A percentile compares a stretch with the other conserved stretches of the same genome.
phyloP scores from a whole-genome alignment of 768 basidiomycete genomes.

The Mycena metata region DNA sequence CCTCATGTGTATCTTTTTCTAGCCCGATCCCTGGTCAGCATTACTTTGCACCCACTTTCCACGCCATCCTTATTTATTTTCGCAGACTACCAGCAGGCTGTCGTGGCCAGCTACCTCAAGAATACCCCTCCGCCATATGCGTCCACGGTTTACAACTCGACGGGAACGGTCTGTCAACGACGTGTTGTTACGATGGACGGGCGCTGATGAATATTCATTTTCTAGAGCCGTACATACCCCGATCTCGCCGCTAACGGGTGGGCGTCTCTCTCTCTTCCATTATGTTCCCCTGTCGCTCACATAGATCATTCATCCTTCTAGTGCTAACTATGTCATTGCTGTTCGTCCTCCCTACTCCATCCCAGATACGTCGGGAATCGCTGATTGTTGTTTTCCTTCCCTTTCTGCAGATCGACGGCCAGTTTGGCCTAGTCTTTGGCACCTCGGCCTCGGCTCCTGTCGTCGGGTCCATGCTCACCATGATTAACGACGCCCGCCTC shows the following conservation, averaged over 20 bases:
- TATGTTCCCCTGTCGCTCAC: constrained; percentile 7
- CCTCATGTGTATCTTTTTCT: not conserved
- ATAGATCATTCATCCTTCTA: constrained; percentile 26
- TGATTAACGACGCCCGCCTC: constrained; percentile 68
- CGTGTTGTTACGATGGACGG: not conserved
- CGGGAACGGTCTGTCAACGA: constrained; percentile 44
- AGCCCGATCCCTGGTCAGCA: no score
- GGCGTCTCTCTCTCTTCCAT: constrained; percentile 15
- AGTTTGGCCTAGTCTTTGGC: constrained; percentile 58
- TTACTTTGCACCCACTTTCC: not conserved
- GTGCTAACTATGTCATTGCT: constrained; percentile 60
- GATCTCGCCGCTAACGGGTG: constrained; percentile 62
- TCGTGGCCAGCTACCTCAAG: constrained; percentile 52
- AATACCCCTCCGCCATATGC: constrained; percentile 43
- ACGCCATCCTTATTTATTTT: not conserved
- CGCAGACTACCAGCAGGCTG: constrained; percentile 53
- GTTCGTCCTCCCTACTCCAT: constrained; percentile 42
- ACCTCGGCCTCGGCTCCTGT: constrained; percentile 66
- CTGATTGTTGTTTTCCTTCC: constrained; percentile 1
- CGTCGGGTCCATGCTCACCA: constrained; percentile 61
- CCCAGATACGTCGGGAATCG: not conserved
- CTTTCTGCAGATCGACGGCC: constrained; percentile 50
- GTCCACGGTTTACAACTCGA: constrained; percentile 48
- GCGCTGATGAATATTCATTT: constrained; percentile 36
- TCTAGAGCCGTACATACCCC: constrained; percentile 60